Percentiles rank a stretch among this genome's conserved stretches.
These are phyloP conservation scores for Candida sojae DNA, from an alignment of 1,139 yeast species.

Conservation along the genomic window DNA sequence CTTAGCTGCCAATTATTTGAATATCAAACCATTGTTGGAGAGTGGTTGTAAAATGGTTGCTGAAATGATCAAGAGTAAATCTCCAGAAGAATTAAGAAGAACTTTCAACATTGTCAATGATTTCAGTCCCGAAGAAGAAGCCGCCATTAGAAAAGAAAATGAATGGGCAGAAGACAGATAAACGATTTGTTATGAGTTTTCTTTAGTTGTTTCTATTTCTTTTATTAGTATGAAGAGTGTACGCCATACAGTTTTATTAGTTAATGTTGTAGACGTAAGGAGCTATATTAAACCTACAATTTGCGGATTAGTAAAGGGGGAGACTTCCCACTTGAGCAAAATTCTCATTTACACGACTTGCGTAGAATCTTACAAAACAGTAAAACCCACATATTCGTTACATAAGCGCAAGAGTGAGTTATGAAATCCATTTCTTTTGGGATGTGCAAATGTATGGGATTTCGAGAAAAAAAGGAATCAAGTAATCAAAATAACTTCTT, in stretches of 20 bases:
- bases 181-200: neutral
- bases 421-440: too few species aligned
- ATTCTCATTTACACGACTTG: neutral
- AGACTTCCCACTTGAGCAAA: neutral
- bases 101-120: constrained; percentile 95
- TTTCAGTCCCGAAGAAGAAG: constrained; percentile 97
- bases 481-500: too few species aligned
- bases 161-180: constrained; percentile 99
- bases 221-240: too few species aligned
- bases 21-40: constrained; percentile 88
- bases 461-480: too few species aligned
- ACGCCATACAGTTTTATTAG: too few species aligned
- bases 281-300: neutral
- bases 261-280: too few species aligned
- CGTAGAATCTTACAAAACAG: too few species aligned
- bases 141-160: constrained; percentile 94
- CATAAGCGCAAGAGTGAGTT: too few species aligned
- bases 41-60: constrained; percentile 98
- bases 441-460: too few species aligned
- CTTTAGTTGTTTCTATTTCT: neutral
- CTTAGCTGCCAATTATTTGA: constrained; percentile 92
- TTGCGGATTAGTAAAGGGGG: neutral
- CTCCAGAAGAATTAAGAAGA: constrained; percentile 95
- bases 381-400: too few species aligned
- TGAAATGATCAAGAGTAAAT: constrained; percentile 94